phyloP scores from a whole-genome alignment of 2,329 filamentous ascomycete species.

The Cytospora piceicola region DNA sequence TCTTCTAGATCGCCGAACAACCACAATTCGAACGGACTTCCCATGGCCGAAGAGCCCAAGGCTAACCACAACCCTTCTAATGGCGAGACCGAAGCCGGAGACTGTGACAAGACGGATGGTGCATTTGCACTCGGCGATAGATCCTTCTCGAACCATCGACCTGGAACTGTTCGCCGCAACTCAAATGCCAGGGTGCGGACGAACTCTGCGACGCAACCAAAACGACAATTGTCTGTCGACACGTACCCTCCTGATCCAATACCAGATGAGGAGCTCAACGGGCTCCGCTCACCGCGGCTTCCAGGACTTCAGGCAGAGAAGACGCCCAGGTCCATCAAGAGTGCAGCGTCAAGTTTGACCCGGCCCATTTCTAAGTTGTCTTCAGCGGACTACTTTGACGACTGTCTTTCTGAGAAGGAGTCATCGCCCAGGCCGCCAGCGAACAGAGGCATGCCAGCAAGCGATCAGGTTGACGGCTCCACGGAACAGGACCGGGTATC shows the following conservation, averaged over 20 bases:
- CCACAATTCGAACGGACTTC: constrained; percentile 15
- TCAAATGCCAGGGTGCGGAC: constrained; percentile 42
- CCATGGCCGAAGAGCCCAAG: constrained; percentile 25
- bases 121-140: constrained; percentile 11
- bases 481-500: background rate
- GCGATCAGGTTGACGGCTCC: constrained; percentile 9
- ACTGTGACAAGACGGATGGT: constrained; percentile 19
- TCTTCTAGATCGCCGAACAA: constrained; percentile 1
- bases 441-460: constrained; percentile 31
- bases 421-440: constrained; percentile 13
- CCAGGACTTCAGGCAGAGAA: constrained; percentile 34
- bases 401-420: constrained; percentile 17
- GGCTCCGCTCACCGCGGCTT: constrained; percentile 39
- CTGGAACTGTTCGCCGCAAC: constrained; percentile 37
- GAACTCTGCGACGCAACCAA: constrained; percentile 36
- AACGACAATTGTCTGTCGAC: constrained; percentile 42
- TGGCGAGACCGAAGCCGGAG: constrained; percentile 4
- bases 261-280: constrained; percentile 38
- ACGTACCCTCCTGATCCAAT: constrained; percentile 37
- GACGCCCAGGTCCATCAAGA: constrained; percentile 34
- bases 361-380: constrained; percentile 43
- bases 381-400: constrained; percentile 40
- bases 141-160: constrained; percentile 25
- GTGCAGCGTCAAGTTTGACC: constrained; percentile 33
- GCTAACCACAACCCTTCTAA: background rate